These are phyloP conservation scores for Pseudotsuga menziesii DNA, from an alignment of 75 land plant species.

Conservation along the genomic window DNA sequence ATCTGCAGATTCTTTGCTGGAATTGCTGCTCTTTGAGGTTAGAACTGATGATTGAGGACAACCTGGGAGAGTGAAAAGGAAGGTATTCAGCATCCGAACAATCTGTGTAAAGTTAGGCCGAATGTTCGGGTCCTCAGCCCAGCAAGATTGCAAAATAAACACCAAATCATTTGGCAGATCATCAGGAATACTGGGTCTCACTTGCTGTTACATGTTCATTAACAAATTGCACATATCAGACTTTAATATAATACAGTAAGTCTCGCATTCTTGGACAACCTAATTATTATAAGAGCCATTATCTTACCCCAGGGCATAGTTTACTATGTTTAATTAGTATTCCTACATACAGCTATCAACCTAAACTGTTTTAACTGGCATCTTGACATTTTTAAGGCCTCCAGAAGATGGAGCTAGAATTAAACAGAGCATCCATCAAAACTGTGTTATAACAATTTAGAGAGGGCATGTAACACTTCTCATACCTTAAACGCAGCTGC, in stretches of 20 bases:
- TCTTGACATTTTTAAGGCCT: not conserved
- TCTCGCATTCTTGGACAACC: not conserved
- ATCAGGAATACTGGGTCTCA: slow-evolving; percentile 47
- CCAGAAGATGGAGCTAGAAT: not conserved
- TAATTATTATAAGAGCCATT: not conserved
- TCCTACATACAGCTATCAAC: not conserved
- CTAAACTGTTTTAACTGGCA: not conserved
- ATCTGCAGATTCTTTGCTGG: not conserved
- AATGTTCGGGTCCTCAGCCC: slow-evolving; percentile 56
- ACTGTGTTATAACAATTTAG: not conserved
- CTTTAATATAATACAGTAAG: not conserved
- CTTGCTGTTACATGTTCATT: slow-evolving; percentile 21
- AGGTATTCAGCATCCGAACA: slow-evolving; percentile 33
- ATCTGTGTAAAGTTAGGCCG: slow-evolving; percentile 58
- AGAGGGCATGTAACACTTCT: not conserved
- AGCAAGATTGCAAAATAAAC: slow-evolving; percentile 59
- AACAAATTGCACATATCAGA: not conserved
- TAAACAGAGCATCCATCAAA: not conserved
- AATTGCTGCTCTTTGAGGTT: not conserved
- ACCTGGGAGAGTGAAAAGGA: slow-evolving; percentile 21
- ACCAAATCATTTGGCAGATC: slow-evolving; percentile 41
- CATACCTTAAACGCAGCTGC: slow-evolving; percentile 32
- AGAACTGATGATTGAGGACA: not conserved
- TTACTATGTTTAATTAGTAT: not conserved
- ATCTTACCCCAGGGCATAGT: not conserved